phyloP scores from a whole-genome alignment of 2,329 filamentous ascomycete species.

The Aspergillus sergii region DNA sequence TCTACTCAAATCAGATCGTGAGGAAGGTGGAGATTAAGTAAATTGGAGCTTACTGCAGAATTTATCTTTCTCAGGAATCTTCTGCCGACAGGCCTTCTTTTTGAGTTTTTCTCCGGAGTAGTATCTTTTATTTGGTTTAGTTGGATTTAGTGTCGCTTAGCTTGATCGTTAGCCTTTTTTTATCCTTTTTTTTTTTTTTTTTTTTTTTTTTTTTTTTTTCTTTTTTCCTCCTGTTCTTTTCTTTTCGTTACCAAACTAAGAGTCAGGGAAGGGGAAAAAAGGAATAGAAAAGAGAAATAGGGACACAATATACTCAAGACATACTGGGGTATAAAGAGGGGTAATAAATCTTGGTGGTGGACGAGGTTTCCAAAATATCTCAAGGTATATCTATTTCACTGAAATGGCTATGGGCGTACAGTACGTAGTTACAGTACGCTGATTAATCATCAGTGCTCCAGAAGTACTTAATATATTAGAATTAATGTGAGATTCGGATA shows the following conservation, averaged over 20 bases:
- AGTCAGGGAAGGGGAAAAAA: background rate
- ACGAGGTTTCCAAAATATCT: background rate
- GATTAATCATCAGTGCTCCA: background rate
- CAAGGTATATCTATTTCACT: background rate
- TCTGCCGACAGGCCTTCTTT: conserved; percentile 22
- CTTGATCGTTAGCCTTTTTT: background rate
- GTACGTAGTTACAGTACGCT: background rate
- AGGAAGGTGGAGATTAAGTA: conserved; percentile 14
- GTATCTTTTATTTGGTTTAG: background rate
- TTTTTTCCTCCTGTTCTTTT: background rate
- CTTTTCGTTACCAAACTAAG: background rate
- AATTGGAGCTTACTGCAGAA: conserved; percentile 22
- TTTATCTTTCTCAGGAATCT: conserved; percentile 28
- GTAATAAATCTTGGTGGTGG: background rate
- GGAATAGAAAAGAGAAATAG: too few species aligned
- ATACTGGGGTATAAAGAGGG: background rate
- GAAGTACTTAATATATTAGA: background rate
- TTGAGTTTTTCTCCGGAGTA: conserved; percentile 8
- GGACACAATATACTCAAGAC: too few species aligned
- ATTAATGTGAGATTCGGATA: background rate
- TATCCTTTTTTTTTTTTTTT: background rate
- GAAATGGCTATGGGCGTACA: background rate
- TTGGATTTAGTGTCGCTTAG: conserved; percentile 5
- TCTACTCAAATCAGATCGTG: conserved; percentile 21
- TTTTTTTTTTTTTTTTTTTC: background rate